These are phyloP conservation scores for Protomyces inundatus DNA, from an alignment of 1,139 yeast genomes.

Conservation along the genomic window DNA sequence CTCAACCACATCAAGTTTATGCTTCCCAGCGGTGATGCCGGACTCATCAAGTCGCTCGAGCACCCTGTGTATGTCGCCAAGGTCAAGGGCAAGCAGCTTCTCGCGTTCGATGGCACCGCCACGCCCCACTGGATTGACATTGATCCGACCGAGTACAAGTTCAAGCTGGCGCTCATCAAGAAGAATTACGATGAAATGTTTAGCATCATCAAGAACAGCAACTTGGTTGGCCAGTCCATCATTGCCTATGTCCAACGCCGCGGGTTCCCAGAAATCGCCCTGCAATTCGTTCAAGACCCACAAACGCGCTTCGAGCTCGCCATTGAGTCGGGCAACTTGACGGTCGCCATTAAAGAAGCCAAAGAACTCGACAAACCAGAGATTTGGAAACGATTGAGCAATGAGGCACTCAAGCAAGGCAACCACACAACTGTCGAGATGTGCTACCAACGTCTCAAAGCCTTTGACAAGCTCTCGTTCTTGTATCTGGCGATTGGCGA, in stretches of 20 bases:
- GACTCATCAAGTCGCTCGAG: conserved; percentile 86
- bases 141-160: conserved; percentile 95
- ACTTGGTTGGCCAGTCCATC: conserved; percentile 93
- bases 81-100: conserved; percentile 65
- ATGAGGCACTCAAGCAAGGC: conserved; percentile 87
- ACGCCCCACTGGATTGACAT: conserved; percentile 70
- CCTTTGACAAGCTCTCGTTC: conserved; percentile 84
- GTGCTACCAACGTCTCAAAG: conserved; percentile 79
- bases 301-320: conserved; percentile 95
- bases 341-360: conserved; percentile 86
- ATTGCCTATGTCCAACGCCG: conserved; percentile 90
- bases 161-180: conserved; percentile 86
- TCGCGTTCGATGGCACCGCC: conserved; percentile 79
- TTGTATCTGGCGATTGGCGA: conserved; percentile 83
- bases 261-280: conserved; percentile 90
- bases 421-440: conserved; percentile 79
- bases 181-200: conserved; percentile 88
- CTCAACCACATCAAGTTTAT: conserved; percentile 93
- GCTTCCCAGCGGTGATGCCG: conserved; percentile 86
- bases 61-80: conserved; percentile 81
- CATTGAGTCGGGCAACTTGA: conserved; percentile 82
- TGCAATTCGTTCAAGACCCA: conserved; percentile 94
- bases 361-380: conserved; percentile 60
- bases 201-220: conserved; percentile 79
- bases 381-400: conserved; percentile 77